Evolutionary conservation across 495 filamentous ascomycete genomes (phyloP), one percentile per base, ranked within the genome.

Genomic region (Penicillium canariense): DNA sequence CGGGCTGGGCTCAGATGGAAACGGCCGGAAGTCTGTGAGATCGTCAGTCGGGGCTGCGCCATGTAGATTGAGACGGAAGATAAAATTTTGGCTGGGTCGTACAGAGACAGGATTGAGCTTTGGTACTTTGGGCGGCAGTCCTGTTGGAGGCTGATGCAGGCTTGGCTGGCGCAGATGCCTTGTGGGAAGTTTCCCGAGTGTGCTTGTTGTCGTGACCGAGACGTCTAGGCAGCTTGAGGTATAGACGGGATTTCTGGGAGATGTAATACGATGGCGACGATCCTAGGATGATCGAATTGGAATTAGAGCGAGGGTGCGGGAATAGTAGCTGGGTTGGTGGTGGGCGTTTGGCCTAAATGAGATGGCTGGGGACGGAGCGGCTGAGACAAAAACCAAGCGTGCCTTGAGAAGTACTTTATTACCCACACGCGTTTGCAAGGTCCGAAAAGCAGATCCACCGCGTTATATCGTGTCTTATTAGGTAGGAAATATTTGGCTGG

Each of bases 321-420:
- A 22, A 22, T 30, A 6, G 44, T 31, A 20, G 27, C 15, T 20
- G n/a, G 43, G n/a, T 38, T 5, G 14, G 14, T 18, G 4, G 14
- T 25, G 20, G 26, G 43, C 5, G 43, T 10, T 20, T 14, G 7
- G 17, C 17, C 14, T 44, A 54, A 54, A 54, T 48, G 43, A 30
- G 52, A 54, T 47, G 52, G 52, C 52, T 54, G 52, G 52, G 52
- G 14, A n/a, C 3, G 14, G 11, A 14, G n/a, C 30, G 17, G 7
- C 17, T 35, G 28, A 48, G 31, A 48, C 28, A 48, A 48, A 48
- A 48, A 48, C 28, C 22, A 12, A 14, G 20, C 18, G 7, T 15
- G 23, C 10, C 30, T 42, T 23, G n/a, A n/a, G n/a, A n/a, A n/a
- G n/a, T n/a, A n/a, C 25, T 42, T 25, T 40, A 11, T 23, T 17